phyloP scores from a whole-genome alignment of 2,329 filamentous ascomycete species.

The Aspergillus fumigatiaffinis region DNA sequence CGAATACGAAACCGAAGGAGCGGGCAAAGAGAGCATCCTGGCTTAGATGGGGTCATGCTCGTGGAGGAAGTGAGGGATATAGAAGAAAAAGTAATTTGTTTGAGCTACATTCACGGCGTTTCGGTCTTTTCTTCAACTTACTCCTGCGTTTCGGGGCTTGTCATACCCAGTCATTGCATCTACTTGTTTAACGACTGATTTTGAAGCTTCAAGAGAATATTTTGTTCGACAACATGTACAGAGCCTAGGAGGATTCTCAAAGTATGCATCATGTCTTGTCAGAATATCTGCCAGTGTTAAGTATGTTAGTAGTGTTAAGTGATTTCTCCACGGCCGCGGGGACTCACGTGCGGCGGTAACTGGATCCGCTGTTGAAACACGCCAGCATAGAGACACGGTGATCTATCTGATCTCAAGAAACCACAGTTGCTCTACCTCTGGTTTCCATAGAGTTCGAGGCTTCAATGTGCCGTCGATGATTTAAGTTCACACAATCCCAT shows the following conservation, averaged over 20 bases:
- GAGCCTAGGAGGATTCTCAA: neutral
- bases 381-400: neutral
- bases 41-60: constrained; percentile 26
- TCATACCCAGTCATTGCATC: constrained; percentile 35
- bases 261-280: neutral
- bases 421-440: neutral
- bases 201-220: constrained; percentile 6
- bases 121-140: constrained; percentile 15
- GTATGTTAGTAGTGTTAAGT: neutral
- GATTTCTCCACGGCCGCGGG: neutral
- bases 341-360: constrained; percentile 4
- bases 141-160: constrained; percentile 27
- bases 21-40: constrained; percentile 48
- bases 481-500: neutral
- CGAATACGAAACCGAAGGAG: constrained; percentile 71
- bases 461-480: neutral
- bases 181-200: constrained; percentile 12
- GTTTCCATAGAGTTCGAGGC: neutral
- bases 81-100: constrained; percentile 14
- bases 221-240: neutral
- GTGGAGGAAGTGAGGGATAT: neutral
- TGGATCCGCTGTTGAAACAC: neutral
- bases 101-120: constrained; percentile 33
- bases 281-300: constrained; percentile 2
- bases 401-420: neutral